phyloP scores from a whole-genome alignment of 2,329 filamentous ascomycete species.

The Geosmithia morbida region DNA sequence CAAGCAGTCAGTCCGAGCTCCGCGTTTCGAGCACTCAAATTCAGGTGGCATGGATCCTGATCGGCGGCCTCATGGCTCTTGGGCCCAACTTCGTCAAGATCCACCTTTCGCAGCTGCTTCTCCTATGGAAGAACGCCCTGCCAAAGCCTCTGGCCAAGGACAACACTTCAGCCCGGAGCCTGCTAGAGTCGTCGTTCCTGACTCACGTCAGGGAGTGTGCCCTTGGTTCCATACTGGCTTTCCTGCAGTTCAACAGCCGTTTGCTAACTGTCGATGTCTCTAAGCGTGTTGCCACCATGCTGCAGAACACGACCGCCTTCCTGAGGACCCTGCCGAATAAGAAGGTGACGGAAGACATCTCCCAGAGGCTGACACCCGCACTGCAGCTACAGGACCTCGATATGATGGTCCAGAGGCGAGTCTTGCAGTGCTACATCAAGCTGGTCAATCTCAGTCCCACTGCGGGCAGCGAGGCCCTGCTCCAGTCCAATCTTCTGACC shows the following conservation, averaged over 20 bases:
- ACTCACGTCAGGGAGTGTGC: constrained; percentile 93
- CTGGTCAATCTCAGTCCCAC: constrained; percentile 78
- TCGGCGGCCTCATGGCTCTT: constrained; percentile 90
- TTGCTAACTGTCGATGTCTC: constrained; percentile 88
- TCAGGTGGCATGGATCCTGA: constrained; percentile 94
- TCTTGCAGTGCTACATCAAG: constrained; percentile 89
- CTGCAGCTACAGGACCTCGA: constrained; percentile 83
- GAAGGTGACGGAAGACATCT: constrained; percentile 75
- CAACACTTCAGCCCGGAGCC: constrained; percentile 68
- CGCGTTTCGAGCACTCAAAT: constrained; percentile 88
- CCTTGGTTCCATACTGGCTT: constrained; percentile 78
- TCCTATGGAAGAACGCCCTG: constrained; percentile 94
- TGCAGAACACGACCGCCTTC: constrained; percentile 87
- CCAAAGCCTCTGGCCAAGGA: constrained; percentile 91
- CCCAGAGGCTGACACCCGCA: constrained; percentile 69
- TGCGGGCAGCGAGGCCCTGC: constrained; percentile 69
- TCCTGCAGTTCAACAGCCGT: constrained; percentile 84
- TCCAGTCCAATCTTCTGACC: constrained; percentile 84
- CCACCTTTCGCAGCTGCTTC: constrained; percentile 80
- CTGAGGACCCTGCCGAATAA: constrained; percentile 71
- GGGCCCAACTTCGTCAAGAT: constrained; percentile 99
- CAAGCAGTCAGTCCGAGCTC: constrained; percentile 79
- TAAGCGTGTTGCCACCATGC: constrained; percentile 81
- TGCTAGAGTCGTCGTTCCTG: constrained; percentile 82
- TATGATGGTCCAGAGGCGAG: constrained; percentile 82